Conservation (phyloP, 257 asterid genomes). For the Solanum sejunctum region DNA sequence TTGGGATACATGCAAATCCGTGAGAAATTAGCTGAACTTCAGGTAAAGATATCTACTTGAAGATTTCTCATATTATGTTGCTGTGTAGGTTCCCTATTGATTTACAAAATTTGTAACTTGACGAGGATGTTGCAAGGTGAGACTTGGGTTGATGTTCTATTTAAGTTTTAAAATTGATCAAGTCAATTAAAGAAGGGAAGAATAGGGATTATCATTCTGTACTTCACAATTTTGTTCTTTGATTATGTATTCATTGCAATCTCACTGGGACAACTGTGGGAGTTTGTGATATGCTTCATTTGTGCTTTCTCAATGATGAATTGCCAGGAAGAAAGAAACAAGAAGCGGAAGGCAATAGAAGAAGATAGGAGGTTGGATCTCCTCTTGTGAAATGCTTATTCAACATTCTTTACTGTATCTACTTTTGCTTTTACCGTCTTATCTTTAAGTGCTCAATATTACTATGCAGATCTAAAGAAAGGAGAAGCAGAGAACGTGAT, state of each 20-base stretch:
- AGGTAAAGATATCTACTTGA: conserved; percentile 35
- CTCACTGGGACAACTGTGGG: background rate
- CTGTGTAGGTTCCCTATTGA: background rate
- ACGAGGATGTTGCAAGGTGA: background rate
- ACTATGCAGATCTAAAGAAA: conserved; percentile 56
- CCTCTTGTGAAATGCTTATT: background rate
- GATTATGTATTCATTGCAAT: background rate
- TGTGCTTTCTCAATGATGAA: conserved; percentile 9
- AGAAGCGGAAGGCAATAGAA: conserved; percentile 66
- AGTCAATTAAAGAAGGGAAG: background rate
- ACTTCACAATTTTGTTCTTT: background rate
- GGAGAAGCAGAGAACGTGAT: conserved; percentile 51
- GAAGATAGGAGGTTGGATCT: conserved; percentile 57
- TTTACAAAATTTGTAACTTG: background rate
- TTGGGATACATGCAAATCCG: conserved; percentile 95
- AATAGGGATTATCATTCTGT: background rate
- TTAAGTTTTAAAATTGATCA: background rate
- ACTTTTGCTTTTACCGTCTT: background rate
- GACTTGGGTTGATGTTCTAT: background rate
- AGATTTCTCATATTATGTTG: background rate
- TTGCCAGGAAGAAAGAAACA: conserved; percentile 73
- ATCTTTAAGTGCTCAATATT: background rate
- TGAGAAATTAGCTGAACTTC: conserved; percentile 89
- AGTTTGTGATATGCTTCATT: conserved; percentile 2
- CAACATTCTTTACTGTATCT: background rate